Evolutionary conservation across 2,329 filamentous ascomycete genomes (phyloP).

Genomic region (Hypoxylon sp.): DNA sequence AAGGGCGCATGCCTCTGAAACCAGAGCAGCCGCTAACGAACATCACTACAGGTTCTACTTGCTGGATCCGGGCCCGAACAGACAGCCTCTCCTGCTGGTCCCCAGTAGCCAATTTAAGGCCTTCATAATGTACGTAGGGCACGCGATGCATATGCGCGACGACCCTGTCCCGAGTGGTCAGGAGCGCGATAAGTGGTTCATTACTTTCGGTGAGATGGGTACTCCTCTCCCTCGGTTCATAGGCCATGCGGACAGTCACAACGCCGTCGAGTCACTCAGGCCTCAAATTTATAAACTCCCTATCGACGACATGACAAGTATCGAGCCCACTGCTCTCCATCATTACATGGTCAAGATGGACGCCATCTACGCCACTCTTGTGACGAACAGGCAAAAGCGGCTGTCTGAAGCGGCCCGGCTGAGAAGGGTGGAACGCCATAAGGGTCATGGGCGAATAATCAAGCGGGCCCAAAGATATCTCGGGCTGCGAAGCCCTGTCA

Average conservation of each 20-base stretch:
- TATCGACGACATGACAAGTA: constrained; percentile 47
- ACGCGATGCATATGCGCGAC: constrained; percentile 56
- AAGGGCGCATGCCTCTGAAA: neutral
- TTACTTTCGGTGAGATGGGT: constrained; percentile 67
- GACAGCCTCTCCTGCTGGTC: constrained; percentile 71
- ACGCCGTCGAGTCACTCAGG: constrained; percentile 45
- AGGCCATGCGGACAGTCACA: constrained; percentile 59
- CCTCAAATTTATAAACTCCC: constrained; percentile 49
- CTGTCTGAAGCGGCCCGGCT: constrained; percentile 55
- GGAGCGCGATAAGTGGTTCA: constrained; percentile 62
- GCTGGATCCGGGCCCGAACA: constrained; percentile 56
- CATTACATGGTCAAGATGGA: constrained; percentile 63
- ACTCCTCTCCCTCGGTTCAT: constrained; percentile 74
- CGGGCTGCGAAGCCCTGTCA: constrained; percentile 60
- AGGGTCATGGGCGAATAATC: constrained; percentile 62
- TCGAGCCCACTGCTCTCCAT: constrained; percentile 50
- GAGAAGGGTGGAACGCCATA: constrained; percentile 58
- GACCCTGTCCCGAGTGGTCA: constrained; percentile 66
- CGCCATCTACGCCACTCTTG: constrained; percentile 58
- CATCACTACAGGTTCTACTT: constrained; percentile 68
- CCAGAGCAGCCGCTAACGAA: neutral
- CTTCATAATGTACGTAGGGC: constrained; percentile 72
- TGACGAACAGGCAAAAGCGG: constrained; percentile 53
- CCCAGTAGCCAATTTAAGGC: constrained; percentile 69
- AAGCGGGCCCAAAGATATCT: constrained; percentile 74